Conservation (phyloP, 1,139 yeast genomes). For the Debaryomycetaceae sp. region DNA sequence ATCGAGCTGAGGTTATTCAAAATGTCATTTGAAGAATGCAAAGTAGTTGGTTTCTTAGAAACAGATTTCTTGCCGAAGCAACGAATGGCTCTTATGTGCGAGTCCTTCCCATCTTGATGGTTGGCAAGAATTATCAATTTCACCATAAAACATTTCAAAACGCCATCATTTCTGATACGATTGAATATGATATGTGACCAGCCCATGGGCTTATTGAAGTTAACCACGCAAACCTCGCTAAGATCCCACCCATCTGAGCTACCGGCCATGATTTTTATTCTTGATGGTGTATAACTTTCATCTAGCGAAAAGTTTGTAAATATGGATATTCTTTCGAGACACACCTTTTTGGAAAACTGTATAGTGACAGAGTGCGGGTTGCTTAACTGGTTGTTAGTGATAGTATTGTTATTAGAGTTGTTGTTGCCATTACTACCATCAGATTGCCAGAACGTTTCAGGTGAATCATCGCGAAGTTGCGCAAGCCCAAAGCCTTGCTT, state of each 20-base stretch:
- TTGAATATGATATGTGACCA: constrained; percentile 79
- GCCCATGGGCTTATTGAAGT: constrained; percentile 72
- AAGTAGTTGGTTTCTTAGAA: constrained; percentile 2
- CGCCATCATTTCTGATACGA: constrained; percentile 54
- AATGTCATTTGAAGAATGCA: constrained; percentile 16
- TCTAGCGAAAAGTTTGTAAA: constrained; percentile 68
- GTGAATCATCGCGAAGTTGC: constrained; percentile 71
- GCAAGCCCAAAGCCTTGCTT: constrained; percentile 72
- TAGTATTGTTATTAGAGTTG: constrained; percentile 21
- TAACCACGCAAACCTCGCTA: constrained; percentile 65
- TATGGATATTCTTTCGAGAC: constrained; percentile 65
- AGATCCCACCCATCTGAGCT: constrained; percentile 79
- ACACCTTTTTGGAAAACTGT: constrained; percentile 76
- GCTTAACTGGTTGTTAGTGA: constrained; percentile 37
- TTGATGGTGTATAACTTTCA: constrained; percentile 90
- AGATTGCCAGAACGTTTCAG: constrained; percentile 86
- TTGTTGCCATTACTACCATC: constrained; percentile 60
- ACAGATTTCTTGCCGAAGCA: constrained; percentile 37
- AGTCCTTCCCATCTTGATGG: constrained; percentile 95
- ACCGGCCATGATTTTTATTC: constrained; percentile 72
- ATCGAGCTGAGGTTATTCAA: constrained; percentile 28
- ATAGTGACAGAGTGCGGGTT: constrained; percentile 84
- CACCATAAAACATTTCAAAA: constrained; percentile 70
- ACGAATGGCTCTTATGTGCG: constrained; percentile 74
- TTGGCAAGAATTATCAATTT: constrained; percentile 71